Evolutionary conservation across 768 basidiomycete genomes (phyloP).

Genomic region (Boletus speciosus): DNA sequence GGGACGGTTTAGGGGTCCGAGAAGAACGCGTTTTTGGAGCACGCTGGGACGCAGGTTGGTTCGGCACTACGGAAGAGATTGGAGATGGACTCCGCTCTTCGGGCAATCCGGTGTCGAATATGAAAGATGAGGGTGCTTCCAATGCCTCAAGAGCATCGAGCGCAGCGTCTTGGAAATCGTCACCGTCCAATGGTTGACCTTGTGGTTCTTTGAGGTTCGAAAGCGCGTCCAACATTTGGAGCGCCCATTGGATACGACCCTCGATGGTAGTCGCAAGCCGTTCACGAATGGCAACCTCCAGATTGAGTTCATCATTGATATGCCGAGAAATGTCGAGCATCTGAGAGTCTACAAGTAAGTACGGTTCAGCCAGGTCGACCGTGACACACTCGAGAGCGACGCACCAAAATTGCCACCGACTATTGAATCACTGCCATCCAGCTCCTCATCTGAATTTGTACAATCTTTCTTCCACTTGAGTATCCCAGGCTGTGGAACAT

Average conservation of each 20-base stretch:
- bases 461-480: conserved; percentile 8
- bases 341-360: conserved; percentile 10
- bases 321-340: conserved; percentile 12
- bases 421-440: conserved; percentile 2
- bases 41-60: conserved; percentile 15
- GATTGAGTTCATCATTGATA: conserved; percentile 38
- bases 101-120: conserved; percentile 29
- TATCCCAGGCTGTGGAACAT: conserved; percentile 8
- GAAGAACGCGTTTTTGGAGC: conserved; percentile 26
- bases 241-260: conserved; percentile 46
- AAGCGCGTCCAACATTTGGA: conserved; percentile 38
- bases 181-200: conserved; percentile 20
- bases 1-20: conserved; percentile 25
- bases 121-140: conserved; percentile 37
- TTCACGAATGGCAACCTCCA: conserved; percentile 42
- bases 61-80: conserved; percentile 15
- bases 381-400: background rate
- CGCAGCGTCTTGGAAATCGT: conserved; percentile 39
- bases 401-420: conserved; percentile 16
- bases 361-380: background rate
- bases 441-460: conserved; percentile 10
- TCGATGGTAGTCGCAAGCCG: conserved; percentile 40
- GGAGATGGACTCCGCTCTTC: conserved; percentile 25
- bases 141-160: conserved; percentile 41
- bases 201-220: conserved; percentile 15